Evolutionary conservation across 257 asterid species (phyloP), one percentile per base, ranked within the genome.

Genomic region (Solanum appendiculatum): DNA sequence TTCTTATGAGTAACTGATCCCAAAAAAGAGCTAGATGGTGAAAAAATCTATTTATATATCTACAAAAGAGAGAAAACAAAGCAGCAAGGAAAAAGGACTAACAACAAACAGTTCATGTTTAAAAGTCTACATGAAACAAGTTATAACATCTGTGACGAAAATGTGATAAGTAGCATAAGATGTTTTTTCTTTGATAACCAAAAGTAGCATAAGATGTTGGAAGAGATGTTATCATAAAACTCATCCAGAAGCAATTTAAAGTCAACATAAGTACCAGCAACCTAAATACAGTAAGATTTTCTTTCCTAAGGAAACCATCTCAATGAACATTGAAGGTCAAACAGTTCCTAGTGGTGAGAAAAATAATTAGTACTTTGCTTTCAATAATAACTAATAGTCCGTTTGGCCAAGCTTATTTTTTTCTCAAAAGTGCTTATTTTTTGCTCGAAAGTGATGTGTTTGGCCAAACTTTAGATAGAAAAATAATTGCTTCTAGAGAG

Each of bases 1-100:
- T 94, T 93, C 99, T 97, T 86, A 97, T 96, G 91, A 97, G 88
- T 91, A 97, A 88, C 99, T 97, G 91, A 88, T 87, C 63, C 91
- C 46, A 88, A 40, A 44, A 86, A 87, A 74, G 10, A 39, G 85
- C 73, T 44, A 60, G 77, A 54, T 37, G 58, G 36, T 78, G n/a
- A 73, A 87, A 66, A 20, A 78, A 37, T 56, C 37, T n/a, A 60
- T 15, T 56, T 86, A 34, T 34, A 40, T 48, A 70, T 82, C 31
- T 81, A 33, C 12, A 20, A 12, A 69, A 69, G 68, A 51, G 73
- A 29, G 42, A 46, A 29, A 37, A 18, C 9, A 81, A 31, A 48
- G 68, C 4, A 48, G 69, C 40, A 48, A 31, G 85, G 42, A 18
- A 80, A 46, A 80, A 72, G 18, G 85, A 48, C 12, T 10, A 48